Conservation (phyloP, 805 yeast genomes). For the Metschnikowia noctiluminum region DNA sequence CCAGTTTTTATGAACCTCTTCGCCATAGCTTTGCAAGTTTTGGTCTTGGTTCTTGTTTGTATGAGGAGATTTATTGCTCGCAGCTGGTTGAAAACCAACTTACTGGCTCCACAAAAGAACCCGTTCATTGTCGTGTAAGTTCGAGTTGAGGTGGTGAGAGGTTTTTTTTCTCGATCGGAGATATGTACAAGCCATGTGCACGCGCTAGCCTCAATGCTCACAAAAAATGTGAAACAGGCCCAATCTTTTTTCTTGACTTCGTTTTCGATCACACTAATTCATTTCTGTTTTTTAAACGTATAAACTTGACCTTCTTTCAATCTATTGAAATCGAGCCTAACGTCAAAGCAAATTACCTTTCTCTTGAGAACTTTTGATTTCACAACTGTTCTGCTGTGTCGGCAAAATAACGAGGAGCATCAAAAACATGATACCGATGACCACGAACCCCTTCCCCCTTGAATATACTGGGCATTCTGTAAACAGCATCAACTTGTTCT, state of each 20-base stretch:
- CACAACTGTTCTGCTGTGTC: slow-evolving; percentile 16
- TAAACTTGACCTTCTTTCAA: too few relatives aligned
- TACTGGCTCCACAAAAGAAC: slow-evolving; percentile 16
- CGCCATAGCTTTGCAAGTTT: slow-evolving; percentile 84
- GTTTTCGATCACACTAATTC: too few relatives aligned
- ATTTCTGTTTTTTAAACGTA: too few relatives aligned
- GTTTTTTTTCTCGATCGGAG: not conserved
- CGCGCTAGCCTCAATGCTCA: not conserved
- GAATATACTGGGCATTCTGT: slow-evolving; percentile 75
- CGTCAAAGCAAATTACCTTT: too few relatives aligned
- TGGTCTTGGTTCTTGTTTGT: slow-evolving; percentile 49
- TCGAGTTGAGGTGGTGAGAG: not conserved
- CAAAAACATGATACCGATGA: slow-evolving; percentile 91
- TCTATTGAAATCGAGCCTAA: too few relatives aligned
- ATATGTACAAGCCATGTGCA: slow-evolving; percentile 3
- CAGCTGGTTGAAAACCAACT: slow-evolving; percentile 17
- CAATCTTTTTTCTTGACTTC: too few relatives aligned
- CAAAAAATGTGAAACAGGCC: too few relatives aligned
- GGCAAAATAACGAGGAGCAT: slow-evolving; percentile 81
- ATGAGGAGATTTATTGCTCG: slow-evolving; percentile 25
- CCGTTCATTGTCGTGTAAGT: slow-evolving; percentile 13
- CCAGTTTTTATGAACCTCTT: slow-evolving; percentile 82
- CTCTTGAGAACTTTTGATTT: too few relatives aligned
- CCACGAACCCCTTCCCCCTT: slow-evolving; percentile 92
- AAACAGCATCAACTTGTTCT: slow-evolving; percentile 51